Conservation (phyloP, 2,329 filamentous ascomycete genomes). For the Colletotrichum limetticola region DNA sequence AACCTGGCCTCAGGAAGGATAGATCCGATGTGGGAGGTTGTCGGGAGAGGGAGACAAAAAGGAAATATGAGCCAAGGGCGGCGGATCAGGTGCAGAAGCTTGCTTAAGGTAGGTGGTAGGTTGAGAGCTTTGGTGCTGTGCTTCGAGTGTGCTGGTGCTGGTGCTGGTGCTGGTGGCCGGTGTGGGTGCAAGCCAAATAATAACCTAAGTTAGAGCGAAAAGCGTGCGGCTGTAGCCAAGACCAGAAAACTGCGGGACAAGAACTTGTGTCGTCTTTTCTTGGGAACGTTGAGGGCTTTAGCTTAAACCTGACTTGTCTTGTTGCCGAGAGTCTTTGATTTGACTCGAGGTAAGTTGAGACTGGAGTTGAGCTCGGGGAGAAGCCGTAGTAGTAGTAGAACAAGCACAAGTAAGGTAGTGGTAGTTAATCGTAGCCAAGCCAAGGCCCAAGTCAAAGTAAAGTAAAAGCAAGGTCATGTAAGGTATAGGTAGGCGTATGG, state of each 20-base stretch:
- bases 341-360: not conserved
- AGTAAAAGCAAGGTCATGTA: not conserved
- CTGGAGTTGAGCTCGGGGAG: not conserved
- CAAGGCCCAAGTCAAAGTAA: not conserved
- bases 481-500: not conserved
- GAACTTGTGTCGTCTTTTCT: not conserved
- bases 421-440: not conserved
- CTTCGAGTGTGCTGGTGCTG: too few species aligned
- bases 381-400: not conserved
- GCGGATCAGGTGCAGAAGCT: not conserved
- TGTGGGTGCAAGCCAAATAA: not conserved
- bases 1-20: conserved; percentile 5
- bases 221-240: not conserved
- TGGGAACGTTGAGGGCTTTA: not conserved
- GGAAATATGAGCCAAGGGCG: conserved; percentile 18
- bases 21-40: conserved; percentile 25
- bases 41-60: conserved; percentile 24
- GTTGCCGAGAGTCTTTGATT: not conserved
- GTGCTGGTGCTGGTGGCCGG: too few species aligned
- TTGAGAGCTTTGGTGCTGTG: too few species aligned
- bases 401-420: not conserved
- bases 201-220: not conserved
- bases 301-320: not conserved
- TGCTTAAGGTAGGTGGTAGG: not conserved
- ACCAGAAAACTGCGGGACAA: not conserved